Base-by-base conservation (phyloP, 75 land plant species). In the Chamaecyparis obtusa region DNA sequence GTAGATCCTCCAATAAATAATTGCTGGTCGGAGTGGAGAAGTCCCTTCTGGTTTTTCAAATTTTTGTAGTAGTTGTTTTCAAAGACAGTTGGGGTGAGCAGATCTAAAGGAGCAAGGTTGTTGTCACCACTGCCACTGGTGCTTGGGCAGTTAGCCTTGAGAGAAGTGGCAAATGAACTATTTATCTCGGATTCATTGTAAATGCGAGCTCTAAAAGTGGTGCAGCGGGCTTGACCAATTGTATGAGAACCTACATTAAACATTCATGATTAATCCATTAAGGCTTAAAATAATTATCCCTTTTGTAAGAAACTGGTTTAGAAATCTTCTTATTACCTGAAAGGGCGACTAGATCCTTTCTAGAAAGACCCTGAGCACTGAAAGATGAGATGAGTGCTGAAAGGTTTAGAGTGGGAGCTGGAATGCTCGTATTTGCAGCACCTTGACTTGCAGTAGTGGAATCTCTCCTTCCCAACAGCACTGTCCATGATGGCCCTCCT, bases 121-220 rank as follows among this genome's bases (percentile, higher is more conserved):
- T 74, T 74, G 19, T 80, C 86, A 86, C 92, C 90, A 13, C 89
- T 88, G 36, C 91, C 93, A 43, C 86, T 87, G 9, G n/a, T 37
- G 2, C 10, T 16, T 0, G 98, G 95, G 79, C 98, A 96, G 14
- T 8, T 77, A 6, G 39, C 49, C 83, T 89, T 86, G 3, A 91
- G 88, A 5, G 77, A 35, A 9, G 36, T 16, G 1, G 91, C 93
- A 55, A 90, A 94, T 67, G 30, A 30, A 10, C 87, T 44, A 39
- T 92, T 90, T 24, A 95, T 87, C 83, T 90, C 85, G 49, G 95
- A 89, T 32, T 93, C 95, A 82, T 90, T 93, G 90, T 91, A 91
- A 33, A 91, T 90, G 3, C 92, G 87, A 80, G 19, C 56, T 37
- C 80, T 84, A 87, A 94, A 91, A 39, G 14, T 14, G 3, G 27